Evolutionary conservation across 2,329 filamentous ascomycete species (phyloP).

Genomic region (Purpureocillium lavendulum): DNA sequence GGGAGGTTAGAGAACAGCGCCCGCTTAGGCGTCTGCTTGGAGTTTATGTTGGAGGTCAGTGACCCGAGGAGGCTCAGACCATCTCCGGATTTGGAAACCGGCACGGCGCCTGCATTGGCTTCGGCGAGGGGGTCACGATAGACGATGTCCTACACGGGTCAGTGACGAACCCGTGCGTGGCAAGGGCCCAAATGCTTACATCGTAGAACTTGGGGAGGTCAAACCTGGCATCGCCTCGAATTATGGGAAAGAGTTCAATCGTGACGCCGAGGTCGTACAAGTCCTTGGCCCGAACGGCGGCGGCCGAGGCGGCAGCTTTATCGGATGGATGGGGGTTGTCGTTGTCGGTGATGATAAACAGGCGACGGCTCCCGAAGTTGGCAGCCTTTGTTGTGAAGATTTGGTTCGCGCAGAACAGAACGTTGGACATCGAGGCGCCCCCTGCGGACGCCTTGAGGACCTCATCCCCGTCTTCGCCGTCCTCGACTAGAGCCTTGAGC

Average conservation of each 20-base stretch:
- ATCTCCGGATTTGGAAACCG: slow-evolving; percentile 59
- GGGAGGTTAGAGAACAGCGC: slow-evolving; percentile 81
- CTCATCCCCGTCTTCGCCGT: slow-evolving; percentile 61
- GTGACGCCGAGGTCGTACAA: slow-evolving; percentile 86
- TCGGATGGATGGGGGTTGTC: slow-evolving; percentile 73
- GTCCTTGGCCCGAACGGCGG: slow-evolving; percentile 85
- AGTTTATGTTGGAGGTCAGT: slow-evolving; percentile 80
- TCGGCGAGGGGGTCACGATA: slow-evolving; percentile 71
- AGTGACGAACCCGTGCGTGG: slow-evolving; percentile 1
- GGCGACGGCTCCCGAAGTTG: slow-evolving; percentile 82
- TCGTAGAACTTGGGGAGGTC: slow-evolving; percentile 86
- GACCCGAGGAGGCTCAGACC: slow-evolving; percentile 73
- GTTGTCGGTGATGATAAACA: slow-evolving; percentile 96
- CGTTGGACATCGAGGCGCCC: slow-evolving; percentile 71
- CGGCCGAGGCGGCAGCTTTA: slow-evolving; percentile 65
- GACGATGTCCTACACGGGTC: slow-evolving; percentile 64
- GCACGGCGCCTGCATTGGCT: slow-evolving; percentile 44
- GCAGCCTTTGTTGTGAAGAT: slow-evolving; percentile 92
- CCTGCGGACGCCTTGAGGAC: slow-evolving; percentile 64
- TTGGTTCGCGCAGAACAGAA: slow-evolving; percentile 92
- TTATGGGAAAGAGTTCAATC: slow-evolving; percentile 91
- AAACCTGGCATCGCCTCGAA: slow-evolving; percentile 60
- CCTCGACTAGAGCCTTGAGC: slow-evolving; percentile 67
- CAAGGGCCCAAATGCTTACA: slow-evolving; percentile 36
- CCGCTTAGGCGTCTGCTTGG: slow-evolving; percentile 77